Base-by-base conservation (phyloP, 257 asterid genomes). In the Knoxia roxburghii region DNA sequence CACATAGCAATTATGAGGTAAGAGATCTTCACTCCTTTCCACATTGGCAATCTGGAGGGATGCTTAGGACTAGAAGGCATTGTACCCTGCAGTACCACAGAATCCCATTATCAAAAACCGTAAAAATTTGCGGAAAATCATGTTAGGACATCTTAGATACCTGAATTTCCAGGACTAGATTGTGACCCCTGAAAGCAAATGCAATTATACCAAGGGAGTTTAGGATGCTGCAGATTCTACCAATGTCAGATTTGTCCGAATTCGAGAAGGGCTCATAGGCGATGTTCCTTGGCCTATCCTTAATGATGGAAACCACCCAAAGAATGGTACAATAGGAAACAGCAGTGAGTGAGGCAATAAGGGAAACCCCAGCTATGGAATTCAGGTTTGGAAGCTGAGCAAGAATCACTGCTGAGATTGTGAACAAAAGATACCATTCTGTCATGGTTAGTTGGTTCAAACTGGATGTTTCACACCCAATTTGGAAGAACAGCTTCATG, bases 151-250 rank as follows among this genome's bases (percentile, higher is more conserved):
- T 29, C n/a, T 20, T 17, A 33, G 6, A 32, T 56, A 85, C 97
- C 97, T 91, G 98, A 27, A 91, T 89, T 67, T 91, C 98, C 1
- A 91, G 64, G 39, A 84, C 87, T 73, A 91, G 90, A 68, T 91
- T 91, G 78, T 91, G 98, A 39, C 98, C 98, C 67, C 95, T 80
- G 65, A 91, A 91, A 48, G 96, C 90, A 73, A 89, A 89, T 33
- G 95, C 96, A 62, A 91, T 71, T 26, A 91, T 80, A 51, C 96
- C 96, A 64, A 91, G 84, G 65, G 96, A 95, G 21, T 89, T 91
- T 58, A 91, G 69, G 61, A 84, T 65, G 66, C 78, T 72, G 55
- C 89, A 85, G 68, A 89, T 26, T 48, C 83, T 76, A 40, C 72
- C 80, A 4, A 85, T 53, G 18, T 75, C 78, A 1, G 95, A 84